Evolutionary conservation across 176 grass and related monocot genomes (phyloP), one percentile per base, ranked within the genome.

Genomic region (Juncus inflexus): DNA sequence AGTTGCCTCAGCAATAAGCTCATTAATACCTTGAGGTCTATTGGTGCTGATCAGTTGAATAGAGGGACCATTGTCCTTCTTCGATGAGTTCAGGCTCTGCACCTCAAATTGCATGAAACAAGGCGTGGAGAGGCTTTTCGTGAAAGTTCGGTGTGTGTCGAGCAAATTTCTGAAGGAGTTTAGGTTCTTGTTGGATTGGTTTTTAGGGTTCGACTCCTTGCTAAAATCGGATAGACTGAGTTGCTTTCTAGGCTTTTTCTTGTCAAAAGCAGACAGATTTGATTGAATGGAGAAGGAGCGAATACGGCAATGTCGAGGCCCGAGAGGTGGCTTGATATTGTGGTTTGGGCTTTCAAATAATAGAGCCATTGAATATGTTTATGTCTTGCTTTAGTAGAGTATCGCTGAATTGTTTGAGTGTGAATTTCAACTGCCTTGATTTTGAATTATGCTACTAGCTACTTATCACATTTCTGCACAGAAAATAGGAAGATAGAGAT

Each of bases 251-350:
- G 19, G 9, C 86, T 80, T 65, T 52, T 15, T 66, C 64, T 16
- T 54, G 75, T 58, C 59, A 80, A 74, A 60, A 69, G 52, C 51
- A 28, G 19, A 28, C 19, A 28, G 19, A 28, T 28, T 28, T 28
- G 19, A 28, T 56, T 80, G 81, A 64, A 79, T 54, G 35, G 84
- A 76, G 67, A 83, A 95, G 69, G 71, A 79, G 69, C 83, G 90
- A 42, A 83, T 78, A 78, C 70, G 84, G 60, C 84, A 78, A 40
- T 81, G 75, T 50, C 49, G 71, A 14, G 69, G 70, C 13, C n/a
- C 63, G 14, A 60, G 19, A 39, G 72, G 83, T 14, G 83, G 81
- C 69, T 80, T 82, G 40, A 90, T 28, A 28, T 28, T 28, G 19
- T 28, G 19, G 19, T 28, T 28, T 28, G 19, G 19, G 19, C 19